phyloP scores from a whole-genome alignment of 768 basidiomycete genomes.

The Tricholomella constricta region DNA sequence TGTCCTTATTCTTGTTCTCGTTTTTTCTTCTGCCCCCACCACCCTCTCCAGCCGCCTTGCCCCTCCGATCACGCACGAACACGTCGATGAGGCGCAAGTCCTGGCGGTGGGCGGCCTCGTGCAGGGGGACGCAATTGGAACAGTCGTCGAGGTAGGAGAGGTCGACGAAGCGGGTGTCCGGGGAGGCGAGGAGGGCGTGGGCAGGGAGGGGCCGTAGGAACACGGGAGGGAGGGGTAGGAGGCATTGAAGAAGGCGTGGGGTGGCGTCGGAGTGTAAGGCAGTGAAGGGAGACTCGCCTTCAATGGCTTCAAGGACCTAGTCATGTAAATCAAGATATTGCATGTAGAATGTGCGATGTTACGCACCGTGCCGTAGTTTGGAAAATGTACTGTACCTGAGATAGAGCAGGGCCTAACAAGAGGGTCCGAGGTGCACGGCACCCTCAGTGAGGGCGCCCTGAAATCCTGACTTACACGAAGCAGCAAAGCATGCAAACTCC shows the following conservation, averaged over 20 bases:
- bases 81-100: slow-evolving; percentile 85
- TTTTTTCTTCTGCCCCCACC: too few relatives aligned
- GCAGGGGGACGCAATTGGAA: slow-evolving; percentile 75
- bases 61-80: slow-evolving; percentile 77
- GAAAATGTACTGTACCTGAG: too few relatives aligned
- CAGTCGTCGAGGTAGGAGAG: slow-evolving; percentile 79
- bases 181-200: slow-evolving; percentile 59
- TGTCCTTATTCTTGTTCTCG: too few relatives aligned
- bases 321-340: too few relatives aligned
- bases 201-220: slow-evolving; percentile 68
- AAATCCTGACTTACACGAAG: too few relatives aligned
- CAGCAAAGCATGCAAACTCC: too few relatives aligned
- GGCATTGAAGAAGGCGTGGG: slow-evolving; percentile 61
- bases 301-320: slow-evolving; percentile 64
- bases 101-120: slow-evolving; percentile 82
- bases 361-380: too few relatives aligned
- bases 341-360: too few relatives aligned
- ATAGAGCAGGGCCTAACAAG: too few relatives aligned
- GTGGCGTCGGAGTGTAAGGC: background rate
- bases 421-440: too few relatives aligned
- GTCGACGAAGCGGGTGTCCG: slow-evolving; percentile 71
- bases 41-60: slow-evolving; percentile 62
- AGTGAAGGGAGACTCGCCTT: slow-evolving; percentile 45
- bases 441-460: too few relatives aligned
- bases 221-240: slow-evolving; percentile 73